Evolutionary conservation across 2,329 filamentous ascomycete species (phyloP).

Genomic region (Botrytis byssoidea): DNA sequence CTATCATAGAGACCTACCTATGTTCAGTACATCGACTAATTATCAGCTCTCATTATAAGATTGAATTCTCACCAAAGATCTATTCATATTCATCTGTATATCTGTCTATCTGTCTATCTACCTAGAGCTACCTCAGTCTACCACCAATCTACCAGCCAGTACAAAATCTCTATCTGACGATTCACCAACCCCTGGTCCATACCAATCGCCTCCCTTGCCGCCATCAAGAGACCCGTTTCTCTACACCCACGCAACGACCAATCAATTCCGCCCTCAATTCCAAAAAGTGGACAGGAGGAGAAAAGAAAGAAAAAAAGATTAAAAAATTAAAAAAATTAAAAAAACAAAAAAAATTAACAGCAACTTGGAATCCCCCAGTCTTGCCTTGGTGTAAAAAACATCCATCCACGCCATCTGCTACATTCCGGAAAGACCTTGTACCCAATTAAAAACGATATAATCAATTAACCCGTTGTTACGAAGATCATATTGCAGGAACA

Average conservation of each 20-base stretch:
- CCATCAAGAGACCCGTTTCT: not conserved
- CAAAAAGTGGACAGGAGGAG: not conserved
- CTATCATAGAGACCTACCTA: not conserved
- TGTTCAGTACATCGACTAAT: not conserved
- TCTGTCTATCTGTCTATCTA: not conserved
- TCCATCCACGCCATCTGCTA: conserved; percentile 22
- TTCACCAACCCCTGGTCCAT: not conserved
- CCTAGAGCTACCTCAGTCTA: no score
- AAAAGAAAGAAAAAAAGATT: not conserved
- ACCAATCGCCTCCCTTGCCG: conserved; percentile 8
- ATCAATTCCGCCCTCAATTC: not conserved
- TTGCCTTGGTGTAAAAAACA: conserved; percentile 10
- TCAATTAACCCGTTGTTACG: conserved; percentile 32
- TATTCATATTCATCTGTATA: not conserved
- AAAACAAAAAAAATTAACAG: not conserved
- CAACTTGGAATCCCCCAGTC: conserved; percentile 15
- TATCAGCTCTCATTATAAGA: not conserved
- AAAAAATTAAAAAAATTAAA: not conserved
- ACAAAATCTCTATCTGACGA: not conserved
- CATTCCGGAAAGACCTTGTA: conserved; percentile 33
- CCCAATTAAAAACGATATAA: conserved; percentile 28
- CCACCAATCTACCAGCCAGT: no score
- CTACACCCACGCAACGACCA: not conserved
- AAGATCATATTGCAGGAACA: conserved; percentile 39
- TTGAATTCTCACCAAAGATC: not conserved